These are phyloP conservation scores for Pholiota microspora DNA, from an alignment of 768 basidiomycete species.

Conservation along the genomic window DNA sequence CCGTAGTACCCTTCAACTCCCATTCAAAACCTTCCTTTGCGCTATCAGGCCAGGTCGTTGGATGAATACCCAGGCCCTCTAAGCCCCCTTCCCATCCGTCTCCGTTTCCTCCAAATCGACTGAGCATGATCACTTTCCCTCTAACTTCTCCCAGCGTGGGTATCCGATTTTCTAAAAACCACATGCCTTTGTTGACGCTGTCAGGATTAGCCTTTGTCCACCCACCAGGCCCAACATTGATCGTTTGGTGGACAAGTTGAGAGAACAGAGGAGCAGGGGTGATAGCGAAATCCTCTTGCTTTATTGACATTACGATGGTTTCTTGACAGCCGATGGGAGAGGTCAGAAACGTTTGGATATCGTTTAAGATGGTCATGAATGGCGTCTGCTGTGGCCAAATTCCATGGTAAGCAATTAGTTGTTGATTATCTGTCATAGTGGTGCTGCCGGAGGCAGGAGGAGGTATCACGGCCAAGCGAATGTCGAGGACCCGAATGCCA, in stretches of 20 bases:
- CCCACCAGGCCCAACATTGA: constrained; percentile 52
- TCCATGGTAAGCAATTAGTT: constrained; percentile 79
- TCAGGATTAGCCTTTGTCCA: constrained; percentile 13
- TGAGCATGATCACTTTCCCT: constrained; percentile 83
- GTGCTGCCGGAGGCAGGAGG: constrained; percentile 13
- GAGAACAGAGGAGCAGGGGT: constrained; percentile 54
- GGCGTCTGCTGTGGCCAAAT: constrained; percentile 66
- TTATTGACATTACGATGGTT: constrained; percentile 83
- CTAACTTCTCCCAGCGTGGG: constrained; percentile 82
- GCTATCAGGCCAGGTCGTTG: constrained; percentile 83
- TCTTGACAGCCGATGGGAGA: constrained; percentile 57
- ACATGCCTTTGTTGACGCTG: constrained; percentile 42
- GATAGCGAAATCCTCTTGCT: constrained; percentile 73
- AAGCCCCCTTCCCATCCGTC: constrained; percentile 66
- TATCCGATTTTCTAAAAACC: constrained; percentile 81
- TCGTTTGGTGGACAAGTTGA: constrained; percentile 59
- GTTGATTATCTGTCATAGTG: constrained; percentile 14
- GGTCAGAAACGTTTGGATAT: constrained; percentile 63
- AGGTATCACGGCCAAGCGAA: constrained; percentile 68
- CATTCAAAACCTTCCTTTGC: constrained; percentile 71
- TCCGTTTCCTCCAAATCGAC: constrained; percentile 75
- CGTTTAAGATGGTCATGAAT: constrained; percentile 63
- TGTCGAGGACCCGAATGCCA: constrained; percentile 81
- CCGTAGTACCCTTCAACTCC: constrained; percentile 66
- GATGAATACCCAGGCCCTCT: constrained; percentile 85